Percentiles rank a stretch among this genome's conserved stretches.
Evolutionary conservation across 352 stramenopile genomes (phyloP).

Genomic region (Elongisporangium prolatum): DNA sequence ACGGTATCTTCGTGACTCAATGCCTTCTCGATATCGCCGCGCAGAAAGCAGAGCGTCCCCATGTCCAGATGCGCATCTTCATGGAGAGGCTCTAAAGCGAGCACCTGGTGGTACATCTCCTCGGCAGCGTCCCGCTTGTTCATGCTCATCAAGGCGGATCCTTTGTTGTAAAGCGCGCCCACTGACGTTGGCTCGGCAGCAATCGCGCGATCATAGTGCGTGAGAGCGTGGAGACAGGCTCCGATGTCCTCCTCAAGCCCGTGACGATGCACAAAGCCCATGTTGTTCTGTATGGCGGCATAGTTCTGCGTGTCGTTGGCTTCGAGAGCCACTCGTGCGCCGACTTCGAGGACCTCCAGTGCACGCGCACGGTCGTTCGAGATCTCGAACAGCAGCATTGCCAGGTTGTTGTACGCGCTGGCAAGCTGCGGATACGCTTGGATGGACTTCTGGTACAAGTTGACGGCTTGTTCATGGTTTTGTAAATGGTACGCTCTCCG

Average conservation of each 20-base stretch:
- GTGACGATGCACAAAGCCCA: constrained; percentile 40
- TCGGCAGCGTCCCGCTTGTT: constrained; percentile 27
- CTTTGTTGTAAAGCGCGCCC: constrained; percentile 71
- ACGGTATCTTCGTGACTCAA: constrained; percentile 41
- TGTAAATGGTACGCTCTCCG: constrained; percentile 4
- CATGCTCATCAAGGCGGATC: constrained; percentile 41
- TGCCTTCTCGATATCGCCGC: constrained; percentile 28
- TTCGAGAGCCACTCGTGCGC: constrained; percentile 22
- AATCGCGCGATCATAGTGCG: constrained; percentile 60
- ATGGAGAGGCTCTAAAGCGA: constrained; percentile 39
- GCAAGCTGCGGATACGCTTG: constrained; percentile 38
- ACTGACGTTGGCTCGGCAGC: constrained; percentile 26
- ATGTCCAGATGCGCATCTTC: constrained; percentile 13
- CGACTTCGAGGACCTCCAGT: constrained; percentile 33
- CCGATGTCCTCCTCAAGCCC: constrained; percentile 25
- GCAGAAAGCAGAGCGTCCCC: constrained; percentile 24
- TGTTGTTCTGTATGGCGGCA: constrained; percentile 66
- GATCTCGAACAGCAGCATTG: constrained; percentile 39
- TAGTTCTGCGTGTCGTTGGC: constrained; percentile 32
- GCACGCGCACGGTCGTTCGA: constrained; percentile 21
- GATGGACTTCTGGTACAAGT: constrained; percentile 45
- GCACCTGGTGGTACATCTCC: constrained; percentile 24
- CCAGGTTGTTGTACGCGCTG: constrained; percentile 76
- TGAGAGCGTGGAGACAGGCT: constrained; percentile 41
- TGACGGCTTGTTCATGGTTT: constrained; percentile 13